These are phyloP conservation scores for Tylopilus rubrobrunneus DNA, from an alignment of 768 basidiomycete genomes.

Conservation along the genomic window DNA sequence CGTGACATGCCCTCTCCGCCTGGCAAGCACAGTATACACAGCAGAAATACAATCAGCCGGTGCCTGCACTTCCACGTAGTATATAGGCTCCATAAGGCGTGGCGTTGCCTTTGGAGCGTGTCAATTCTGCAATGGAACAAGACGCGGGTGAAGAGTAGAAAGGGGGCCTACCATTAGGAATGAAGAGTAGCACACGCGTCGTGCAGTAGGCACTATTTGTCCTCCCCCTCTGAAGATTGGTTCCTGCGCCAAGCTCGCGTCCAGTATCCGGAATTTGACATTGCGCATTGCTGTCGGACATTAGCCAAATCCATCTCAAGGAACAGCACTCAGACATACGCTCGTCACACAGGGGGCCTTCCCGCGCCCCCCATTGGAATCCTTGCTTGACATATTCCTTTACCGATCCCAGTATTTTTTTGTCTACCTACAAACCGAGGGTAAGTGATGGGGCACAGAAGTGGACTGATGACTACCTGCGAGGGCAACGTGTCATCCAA, in stretches of 20 bases:
- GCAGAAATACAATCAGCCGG: constrained; percentile 98
- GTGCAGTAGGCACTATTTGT: constrained; percentile 98
- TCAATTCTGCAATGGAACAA: not conserved
- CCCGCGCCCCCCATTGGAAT: constrained; percentile 98
- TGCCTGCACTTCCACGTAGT: constrained; percentile 99
- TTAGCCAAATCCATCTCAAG: not conserved
- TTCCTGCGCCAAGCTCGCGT: constrained; percentile 88
- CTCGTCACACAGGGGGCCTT: constrained; percentile 97
- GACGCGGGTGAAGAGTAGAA: constrained; percentile 7
- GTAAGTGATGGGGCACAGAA: not conserved
- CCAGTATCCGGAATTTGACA: constrained; percentile 95
- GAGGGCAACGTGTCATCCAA: constrained; percentile 96
- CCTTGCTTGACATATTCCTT: constrained; percentile 98
- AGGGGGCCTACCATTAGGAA: constrained; percentile 81
- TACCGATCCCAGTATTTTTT: constrained; percentile 83
- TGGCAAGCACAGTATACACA: constrained; percentile 97
- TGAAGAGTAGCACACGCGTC: constrained; percentile 97
- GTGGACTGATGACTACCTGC: constrained; percentile 48
- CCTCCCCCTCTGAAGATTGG: constrained; percentile 98
- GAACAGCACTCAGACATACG: constrained; percentile 57
- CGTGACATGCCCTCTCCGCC: constrained; percentile 98
- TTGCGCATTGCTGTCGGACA: constrained; percentile 82
- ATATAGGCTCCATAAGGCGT: constrained; percentile 93
- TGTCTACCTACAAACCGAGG: constrained; percentile 64
- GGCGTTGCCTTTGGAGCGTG: constrained; percentile 73